Evolutionary conservation across 2,329 filamentous ascomycete species (phyloP).

Genomic region (Trichoderma atroviride): DNA sequence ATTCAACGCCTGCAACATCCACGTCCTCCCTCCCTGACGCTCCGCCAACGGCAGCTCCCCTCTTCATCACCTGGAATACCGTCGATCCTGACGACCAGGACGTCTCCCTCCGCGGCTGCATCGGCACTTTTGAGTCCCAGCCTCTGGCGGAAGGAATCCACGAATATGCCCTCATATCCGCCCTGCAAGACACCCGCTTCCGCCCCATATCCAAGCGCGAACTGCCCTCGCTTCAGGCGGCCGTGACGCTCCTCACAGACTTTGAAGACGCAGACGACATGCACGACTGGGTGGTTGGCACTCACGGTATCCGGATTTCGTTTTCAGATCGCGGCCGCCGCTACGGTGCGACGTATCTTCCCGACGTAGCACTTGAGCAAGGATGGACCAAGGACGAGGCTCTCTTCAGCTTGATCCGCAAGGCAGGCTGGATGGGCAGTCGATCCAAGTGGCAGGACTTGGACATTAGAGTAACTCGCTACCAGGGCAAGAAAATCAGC

Average conservation of each 20-base stretch:
- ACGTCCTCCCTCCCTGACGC: constrained; percentile 44
- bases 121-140: constrained; percentile 86
- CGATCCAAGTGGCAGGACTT: constrained; percentile 78
- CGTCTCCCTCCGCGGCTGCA: constrained; percentile 81
- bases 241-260: constrained; percentile 80
- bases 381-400: constrained; percentile 95
- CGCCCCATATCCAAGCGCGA: constrained; percentile 56
- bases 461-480: constrained; percentile 76
- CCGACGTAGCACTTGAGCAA: constrained; percentile 88
- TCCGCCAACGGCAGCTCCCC: constrained; percentile 61
- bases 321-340: constrained; percentile 75
- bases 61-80: constrained; percentile 96
- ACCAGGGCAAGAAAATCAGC: constrained; percentile 80
- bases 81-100: constrained; percentile 44
- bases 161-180: constrained; percentile 81
- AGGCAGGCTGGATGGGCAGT: constrained; percentile 89
- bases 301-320: constrained; percentile 82
- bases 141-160: constrained; percentile 72
- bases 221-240: constrained; percentile 61
- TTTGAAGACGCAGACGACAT: constrained; percentile 76
- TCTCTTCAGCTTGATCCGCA: constrained; percentile 84
- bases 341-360: constrained; percentile 87
- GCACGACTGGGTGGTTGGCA: constrained; percentile 84
- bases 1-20: constrained; percentile 51
- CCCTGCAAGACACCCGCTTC: constrained; percentile 66